Percentiles rank a stretch among this genome's conserved stretches.
These are phyloP conservation scores for Trichophyton schoenleinii DNA, from an alignment of 2,329 filamentous ascomycete genomes.

Conservation along the genomic window DNA sequence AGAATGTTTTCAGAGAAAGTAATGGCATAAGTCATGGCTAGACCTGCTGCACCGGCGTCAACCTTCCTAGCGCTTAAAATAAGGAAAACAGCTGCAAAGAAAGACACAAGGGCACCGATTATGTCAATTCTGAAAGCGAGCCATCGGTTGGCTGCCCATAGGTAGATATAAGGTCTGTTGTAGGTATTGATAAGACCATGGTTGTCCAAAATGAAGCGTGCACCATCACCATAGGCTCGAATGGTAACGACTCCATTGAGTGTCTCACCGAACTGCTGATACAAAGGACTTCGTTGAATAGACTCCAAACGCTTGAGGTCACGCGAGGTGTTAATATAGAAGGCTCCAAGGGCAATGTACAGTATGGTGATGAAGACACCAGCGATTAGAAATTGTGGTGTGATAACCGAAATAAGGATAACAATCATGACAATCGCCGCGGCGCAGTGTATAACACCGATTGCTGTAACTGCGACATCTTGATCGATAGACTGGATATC, in stretches of 20 bases:
- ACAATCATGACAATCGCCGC: constrained; percentile 71
- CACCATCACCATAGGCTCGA: constrained; percentile 86
- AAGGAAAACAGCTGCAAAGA: constrained; percentile 87
- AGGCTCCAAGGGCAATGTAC: constrained; percentile 70
- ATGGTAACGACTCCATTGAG: constrained; percentile 92
- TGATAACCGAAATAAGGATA: constrained; percentile 73
- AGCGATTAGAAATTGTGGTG: constrained; percentile 78
- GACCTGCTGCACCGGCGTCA: constrained; percentile 80
- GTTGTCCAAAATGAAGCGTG: constrained; percentile 87
- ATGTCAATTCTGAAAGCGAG: constrained; percentile 84
- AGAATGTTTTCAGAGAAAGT: constrained; percentile 94
- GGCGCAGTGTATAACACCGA: constrained; percentile 56
- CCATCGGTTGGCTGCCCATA: constrained; percentile 97
- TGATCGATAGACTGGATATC: constrained; percentile 92
- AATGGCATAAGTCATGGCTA: constrained; percentile 90
- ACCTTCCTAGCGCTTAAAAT: constrained; percentile 70
- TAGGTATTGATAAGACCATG: constrained; percentile 78
- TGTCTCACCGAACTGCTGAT: constrained; percentile 96
- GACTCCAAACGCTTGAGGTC: constrained; percentile 93
- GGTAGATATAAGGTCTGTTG: constrained; percentile 83
- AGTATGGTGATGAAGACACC: constrained; percentile 70
- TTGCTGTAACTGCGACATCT: constrained; percentile 84
- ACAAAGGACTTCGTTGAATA: constrained; percentile 83
- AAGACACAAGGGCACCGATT: constrained; percentile 79
- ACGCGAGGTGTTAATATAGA: constrained; percentile 86